A percentile compares a stretch with the other conserved stretches of the same genome.
These are phyloP conservation scores for Trichocladium uniseriatum DNA, from an alignment of 495 filamentous ascomycete species.

Conservation along the genomic window DNA sequence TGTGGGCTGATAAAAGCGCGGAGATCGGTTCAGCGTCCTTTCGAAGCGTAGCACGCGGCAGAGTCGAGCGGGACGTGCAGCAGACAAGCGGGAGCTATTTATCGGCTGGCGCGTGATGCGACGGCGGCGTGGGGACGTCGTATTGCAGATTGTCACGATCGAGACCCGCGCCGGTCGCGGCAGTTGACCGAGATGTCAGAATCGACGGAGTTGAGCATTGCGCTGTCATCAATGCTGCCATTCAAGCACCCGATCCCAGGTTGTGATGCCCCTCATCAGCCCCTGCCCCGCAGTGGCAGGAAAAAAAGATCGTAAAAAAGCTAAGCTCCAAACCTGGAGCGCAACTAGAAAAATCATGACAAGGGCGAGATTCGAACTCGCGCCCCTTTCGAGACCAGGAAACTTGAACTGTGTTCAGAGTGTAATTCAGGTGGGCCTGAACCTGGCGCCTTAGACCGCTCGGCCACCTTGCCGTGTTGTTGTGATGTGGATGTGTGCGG, in stretches of 20 bases:
- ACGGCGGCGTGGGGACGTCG: slow-evolving; percentile 7
- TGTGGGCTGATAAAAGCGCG: too few species aligned
- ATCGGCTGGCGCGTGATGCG: slow-evolving; percentile 8
- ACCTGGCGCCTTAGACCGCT: slow-evolving; percentile 30
- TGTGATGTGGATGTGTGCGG: not conserved
- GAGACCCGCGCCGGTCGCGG: slow-evolving; percentile 3
- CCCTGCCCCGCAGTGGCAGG: too few species aligned
- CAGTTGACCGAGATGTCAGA: slow-evolving; percentile 5
- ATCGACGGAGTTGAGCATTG: too few species aligned
- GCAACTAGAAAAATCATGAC: slow-evolving; percentile 15
- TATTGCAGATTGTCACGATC: slow-evolving; percentile 3
- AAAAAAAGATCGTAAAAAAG: too few species aligned
- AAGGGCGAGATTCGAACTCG: slow-evolving; percentile 30
- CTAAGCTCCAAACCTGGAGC: not conserved
- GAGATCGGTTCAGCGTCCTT: too few species aligned
- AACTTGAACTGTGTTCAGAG: not conserved
- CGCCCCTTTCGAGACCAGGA: slow-evolving; percentile 26
- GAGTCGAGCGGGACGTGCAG: too few species aligned
- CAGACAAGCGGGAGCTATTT: not conserved
- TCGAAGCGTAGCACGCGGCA: too few species aligned
- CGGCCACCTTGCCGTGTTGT: slow-evolving; percentile 22
- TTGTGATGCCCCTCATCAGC: too few species aligned
- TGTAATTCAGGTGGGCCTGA: slow-evolving; percentile 20
- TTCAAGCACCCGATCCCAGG: too few species aligned
- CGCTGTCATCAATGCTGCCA: too few species aligned